Percentiles rank a stretch among this genome's conserved stretches.
Conservation (phyloP, 208 protist genomes). For the Eutreptiella sp. region DNA sequence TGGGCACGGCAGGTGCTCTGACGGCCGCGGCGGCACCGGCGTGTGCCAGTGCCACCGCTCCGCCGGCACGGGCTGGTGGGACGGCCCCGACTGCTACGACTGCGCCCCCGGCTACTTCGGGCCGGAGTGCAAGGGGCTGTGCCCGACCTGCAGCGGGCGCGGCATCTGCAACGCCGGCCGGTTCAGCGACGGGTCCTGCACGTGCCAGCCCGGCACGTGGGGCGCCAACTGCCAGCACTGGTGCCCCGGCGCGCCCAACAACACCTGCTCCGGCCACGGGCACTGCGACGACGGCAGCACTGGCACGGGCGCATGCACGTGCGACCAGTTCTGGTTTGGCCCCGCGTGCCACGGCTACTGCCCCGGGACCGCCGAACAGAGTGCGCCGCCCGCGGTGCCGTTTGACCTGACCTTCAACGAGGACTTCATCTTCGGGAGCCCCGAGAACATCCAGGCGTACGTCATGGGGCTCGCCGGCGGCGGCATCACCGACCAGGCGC, state of each 20-base stretch:
- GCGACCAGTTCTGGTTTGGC: neutral
- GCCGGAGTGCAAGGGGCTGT: neutral
- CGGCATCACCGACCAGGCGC: too few relatives aligned
- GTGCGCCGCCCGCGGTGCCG: neutral
- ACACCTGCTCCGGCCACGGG: slow-evolving; percentile 8
- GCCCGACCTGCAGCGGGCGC: slow-evolving; percentile 6
- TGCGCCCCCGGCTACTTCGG: neutral
- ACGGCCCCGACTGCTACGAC: neutral
- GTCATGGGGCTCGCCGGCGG: too few relatives aligned
- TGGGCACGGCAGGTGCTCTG: slow-evolving; percentile 15
- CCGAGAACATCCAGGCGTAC: neutral
- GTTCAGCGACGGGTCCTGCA: neutral
- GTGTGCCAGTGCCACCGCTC: neutral
- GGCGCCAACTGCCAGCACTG: slow-evolving; percentile 12
- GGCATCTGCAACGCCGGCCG: slow-evolving; percentile 1
- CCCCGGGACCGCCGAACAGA: neutral
- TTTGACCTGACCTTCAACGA: neutral
- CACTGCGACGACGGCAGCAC: slow-evolving; percentile 16
- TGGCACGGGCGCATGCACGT: slow-evolving; percentile 22
- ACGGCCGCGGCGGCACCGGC: neutral
- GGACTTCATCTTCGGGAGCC: neutral
- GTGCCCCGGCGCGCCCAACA: slow-evolving; percentile 8
- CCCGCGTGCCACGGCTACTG: neutral
- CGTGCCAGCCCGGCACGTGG: slow-evolving; percentile 18
- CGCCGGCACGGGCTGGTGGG: slow-evolving; percentile 6